Evolutionary conservation across 768 basidiomycete genomes (phyloP), one percentile per base, ranked within the genome.

Genomic region (Phaeotremella skinneri): DNA sequence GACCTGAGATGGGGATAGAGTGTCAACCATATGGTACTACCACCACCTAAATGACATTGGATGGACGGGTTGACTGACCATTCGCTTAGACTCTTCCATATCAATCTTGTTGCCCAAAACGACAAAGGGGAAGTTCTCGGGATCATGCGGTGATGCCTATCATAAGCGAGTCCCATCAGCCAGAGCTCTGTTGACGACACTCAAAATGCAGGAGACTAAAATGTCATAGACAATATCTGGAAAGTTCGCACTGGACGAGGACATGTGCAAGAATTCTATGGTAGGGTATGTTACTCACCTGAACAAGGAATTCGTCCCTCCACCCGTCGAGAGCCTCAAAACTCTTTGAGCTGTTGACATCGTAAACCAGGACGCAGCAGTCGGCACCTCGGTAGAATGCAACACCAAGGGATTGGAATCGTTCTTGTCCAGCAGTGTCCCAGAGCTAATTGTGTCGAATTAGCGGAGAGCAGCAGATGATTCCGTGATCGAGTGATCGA

Each of bases 101-200:
- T 99, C 96, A 77, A 99, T 94, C 90, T 99, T 99, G 81, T 99
- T 99, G n/a, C 96, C 96, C 59, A 99, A 80, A 13, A 99, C 94
- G 56, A 99, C 93, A 72, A 99, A 99, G 4, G 96, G 96, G 79
- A 99, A 99, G 81, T 97, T 97, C 83, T 98, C 96, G 39, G 96
- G 93, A 78, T 98, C 94, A 76, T 94, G 91, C 45, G 96, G 96
- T 74, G 90, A 92, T 11, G 96, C 96, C 81, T 99, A 89, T 2
- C 9, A 37, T 37, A 30, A 25, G 7, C 13, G 26, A 21, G 42
- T 14, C 30, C n/a, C 37, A 21, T 29, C 49, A 42, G 45, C 37
- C 11, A 4, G 25, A 60, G 7, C 31, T 20, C 27, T n/a, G 27
- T 5, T 20, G 16, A 55, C n/a, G 31, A 37, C n/a, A 13, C 9